Base-by-base conservation (phyloP, 2,329 filamentous ascomycete genomes). In the Talaromyces sp. region DNA sequence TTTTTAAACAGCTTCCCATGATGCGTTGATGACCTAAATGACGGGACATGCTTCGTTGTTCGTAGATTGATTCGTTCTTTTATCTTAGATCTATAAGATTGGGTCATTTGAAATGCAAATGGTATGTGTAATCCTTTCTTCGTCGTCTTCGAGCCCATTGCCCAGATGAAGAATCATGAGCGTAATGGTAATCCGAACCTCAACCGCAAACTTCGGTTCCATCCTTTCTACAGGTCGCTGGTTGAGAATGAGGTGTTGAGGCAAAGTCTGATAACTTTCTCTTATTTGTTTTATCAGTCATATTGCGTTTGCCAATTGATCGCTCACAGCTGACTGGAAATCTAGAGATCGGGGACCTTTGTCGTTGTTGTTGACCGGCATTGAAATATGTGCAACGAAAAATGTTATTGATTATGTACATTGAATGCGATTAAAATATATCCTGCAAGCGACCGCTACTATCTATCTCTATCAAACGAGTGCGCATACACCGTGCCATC, bases 11-110 rank as follows among this genome's bases (percentile, higher is more conserved):
- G 65, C 74, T 74, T 77, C 67, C 73, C 77, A 80, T 77, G 76
- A 81, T 76, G 72, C 77, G 78, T 71, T 80, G 78, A 80, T 80
- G 78, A 80, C 78, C 78, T 80, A 76, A 75, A 68, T 77, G 77
- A 74, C 74, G 78, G 74, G 75, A 80, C 78, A 80, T 68, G 61
- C 64, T 69, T 66, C 54, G 67, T 63, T 56, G 22, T 31, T 58
- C 36, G 56, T 59, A 59, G 56, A 60, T 19, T 54, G 68, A 38
- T 53, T 27, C 43, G 22, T 65, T 59, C n/a, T 56, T 58, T 22
- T 36, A 25, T 27, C 6, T 43, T 5, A 27, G 43, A 25, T 40
- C 56, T 36, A 47, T 31, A 17, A 40, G 15, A 15, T 1, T 51
- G 47, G 25, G 27, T 49, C 22, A 7, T 27, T 25, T 17, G 45